Evolutionary conservation across 2,329 filamentous ascomycete species (phyloP).

Genomic region (Aspergillus latus): DNA sequence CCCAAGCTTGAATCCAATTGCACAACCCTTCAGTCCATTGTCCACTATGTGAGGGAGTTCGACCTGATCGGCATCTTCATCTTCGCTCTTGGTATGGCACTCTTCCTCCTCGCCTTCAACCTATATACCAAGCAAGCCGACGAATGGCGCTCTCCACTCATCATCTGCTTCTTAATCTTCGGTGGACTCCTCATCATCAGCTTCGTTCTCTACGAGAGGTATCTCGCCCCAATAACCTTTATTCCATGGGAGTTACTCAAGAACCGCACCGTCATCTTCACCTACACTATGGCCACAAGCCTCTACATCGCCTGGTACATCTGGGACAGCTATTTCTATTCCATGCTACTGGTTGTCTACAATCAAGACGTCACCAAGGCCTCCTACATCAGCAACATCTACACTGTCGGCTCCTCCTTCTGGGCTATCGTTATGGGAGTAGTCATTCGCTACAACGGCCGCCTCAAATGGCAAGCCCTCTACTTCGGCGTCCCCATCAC

Average conservation of each 20-base stretch:
- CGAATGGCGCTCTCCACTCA: slow-evolving; percentile 47
- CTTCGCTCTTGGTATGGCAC: slow-evolving; percentile 59
- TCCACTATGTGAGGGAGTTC: slow-evolving; percentile 61
- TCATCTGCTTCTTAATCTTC: slow-evolving; percentile 52
- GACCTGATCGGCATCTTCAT: slow-evolving; percentile 63
- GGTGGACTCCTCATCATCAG: slow-evolving; percentile 43
- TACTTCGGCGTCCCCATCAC: slow-evolving; percentile 54
- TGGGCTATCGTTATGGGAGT: slow-evolving; percentile 52
- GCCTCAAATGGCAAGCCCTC: slow-evolving; percentile 54
- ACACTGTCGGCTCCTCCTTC: slow-evolving; percentile 56
- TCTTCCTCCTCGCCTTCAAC: slow-evolving; percentile 67
- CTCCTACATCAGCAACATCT: slow-evolving; percentile 52
- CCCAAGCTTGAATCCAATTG: slow-evolving; percentile 46
- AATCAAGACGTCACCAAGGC: slow-evolving; percentile 44
- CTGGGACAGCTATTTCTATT: slow-evolving; percentile 57
- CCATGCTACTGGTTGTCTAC: slow-evolving; percentile 57
- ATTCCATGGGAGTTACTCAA: slow-evolving; percentile 54
- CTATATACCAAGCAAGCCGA: slow-evolving; percentile 42
- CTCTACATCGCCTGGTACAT: slow-evolving; percentile 53
- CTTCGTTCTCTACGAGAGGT: slow-evolving; percentile 57
- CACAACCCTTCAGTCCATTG: slow-evolving; percentile 49
- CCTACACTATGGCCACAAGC: slow-evolving; percentile 50
- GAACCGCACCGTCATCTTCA: slow-evolving; percentile 52
- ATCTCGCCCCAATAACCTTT: slow-evolving; percentile 53
- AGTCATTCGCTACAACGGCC: slow-evolving; percentile 51